These are phyloP conservation scores for Debaryomyces robertsiae DNA, from an alignment of 1,139 yeast species.

Conservation along the genomic window DNA sequence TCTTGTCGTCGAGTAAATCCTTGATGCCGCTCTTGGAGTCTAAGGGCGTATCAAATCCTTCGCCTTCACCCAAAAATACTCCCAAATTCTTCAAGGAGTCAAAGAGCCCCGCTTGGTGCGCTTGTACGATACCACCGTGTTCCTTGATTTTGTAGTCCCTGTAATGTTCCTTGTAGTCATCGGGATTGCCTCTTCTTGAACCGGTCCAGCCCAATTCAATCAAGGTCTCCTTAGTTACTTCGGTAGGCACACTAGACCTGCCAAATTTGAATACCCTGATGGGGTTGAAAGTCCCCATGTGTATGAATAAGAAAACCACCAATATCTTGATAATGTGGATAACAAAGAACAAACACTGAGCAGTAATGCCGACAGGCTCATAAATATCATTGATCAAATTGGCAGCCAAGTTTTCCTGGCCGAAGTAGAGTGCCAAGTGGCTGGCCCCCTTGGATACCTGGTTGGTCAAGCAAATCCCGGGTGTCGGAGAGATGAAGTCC, in stretches of 20 bases:
- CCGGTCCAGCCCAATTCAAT: conserved; percentile 90
- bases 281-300: conserved; percentile 81
- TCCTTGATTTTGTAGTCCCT: conserved; percentile 65
- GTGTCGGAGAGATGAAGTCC: conserved; percentile 85
- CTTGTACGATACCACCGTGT: conserved; percentile 77
- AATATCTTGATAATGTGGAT: conserved; percentile 67
- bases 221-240: conserved; percentile 58
- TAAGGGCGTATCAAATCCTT: conserved; percentile 76
- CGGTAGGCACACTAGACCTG: conserved; percentile 32
- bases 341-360: conserved; percentile 69
- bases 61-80: conserved; percentile 65
- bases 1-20: conserved; percentile 28
- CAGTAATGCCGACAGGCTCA: conserved; percentile 41
- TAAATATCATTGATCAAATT: conserved; percentile 52
- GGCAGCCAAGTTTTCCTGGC: conserved; percentile 40
- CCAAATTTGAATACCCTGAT: conserved; percentile 32
- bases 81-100: conserved; percentile 63
- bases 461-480: conserved; percentile 83
- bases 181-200: conserved; percentile 68
- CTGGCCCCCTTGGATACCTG: conserved; percentile 48
- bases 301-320: conserved; percentile 59
- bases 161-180: conserved; percentile 72
- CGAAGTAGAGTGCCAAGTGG: conserved; percentile 34
- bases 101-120: conserved; percentile 74
- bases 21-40: conserved; percentile 27